A percentile compares a stretch with the other conserved stretches of the same genome.
Conservation (phyloP, 495 filamentous ascomycete species). For the Penicillium goetzii region DNA sequence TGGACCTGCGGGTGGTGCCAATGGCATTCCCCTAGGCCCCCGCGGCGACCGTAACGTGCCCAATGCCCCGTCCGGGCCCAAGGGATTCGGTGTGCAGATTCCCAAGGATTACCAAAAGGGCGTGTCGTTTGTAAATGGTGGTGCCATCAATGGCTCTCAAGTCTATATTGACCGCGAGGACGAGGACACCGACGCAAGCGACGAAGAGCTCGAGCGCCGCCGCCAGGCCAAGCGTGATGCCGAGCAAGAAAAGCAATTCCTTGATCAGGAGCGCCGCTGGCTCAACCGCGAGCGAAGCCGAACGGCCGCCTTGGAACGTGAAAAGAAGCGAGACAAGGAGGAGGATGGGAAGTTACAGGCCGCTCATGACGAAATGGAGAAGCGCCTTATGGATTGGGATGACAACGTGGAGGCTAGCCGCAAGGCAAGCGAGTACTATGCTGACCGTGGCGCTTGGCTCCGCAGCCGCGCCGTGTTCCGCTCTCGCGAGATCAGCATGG, state of each 20-base stretch:
- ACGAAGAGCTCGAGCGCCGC: conserved; percentile 80
- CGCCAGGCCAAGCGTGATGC: conserved; percentile 69
- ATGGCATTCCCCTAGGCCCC: conserved; percentile 85
- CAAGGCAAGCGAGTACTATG: conserved; percentile 81
- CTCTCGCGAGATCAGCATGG: conserved; percentile 69
- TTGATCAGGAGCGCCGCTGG: conserved; percentile 88
- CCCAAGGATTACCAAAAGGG: conserved; percentile 80
- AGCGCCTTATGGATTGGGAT: conserved; percentile 78
- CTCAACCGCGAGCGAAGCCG: conserved; percentile 83
- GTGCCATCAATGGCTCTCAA: conserved; percentile 62
- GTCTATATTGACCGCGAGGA: conserved; percentile 68
- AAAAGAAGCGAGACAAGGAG: conserved; percentile 75
- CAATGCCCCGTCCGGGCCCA: conserved; percentile 82
- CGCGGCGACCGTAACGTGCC: conserved; percentile 70
- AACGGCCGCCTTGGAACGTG: conserved; percentile 80
- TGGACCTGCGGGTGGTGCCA: conserved; percentile 73
- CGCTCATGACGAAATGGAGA: conserved; percentile 74
- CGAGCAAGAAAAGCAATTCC: conserved; percentile 79
- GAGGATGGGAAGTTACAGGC: conserved; percentile 59
- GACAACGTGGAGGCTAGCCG: conserved; percentile 78
- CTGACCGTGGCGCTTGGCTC: conserved; percentile 81
- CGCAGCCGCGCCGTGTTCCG: conserved; percentile 77
- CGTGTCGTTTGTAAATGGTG: conserved; percentile 86
- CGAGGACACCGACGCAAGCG: conserved; percentile 86
- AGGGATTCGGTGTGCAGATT: conserved; percentile 69